phyloP scores from a whole-genome alignment of 495 filamentous ascomycete species.

The Daldinia vernicosa region DNA sequence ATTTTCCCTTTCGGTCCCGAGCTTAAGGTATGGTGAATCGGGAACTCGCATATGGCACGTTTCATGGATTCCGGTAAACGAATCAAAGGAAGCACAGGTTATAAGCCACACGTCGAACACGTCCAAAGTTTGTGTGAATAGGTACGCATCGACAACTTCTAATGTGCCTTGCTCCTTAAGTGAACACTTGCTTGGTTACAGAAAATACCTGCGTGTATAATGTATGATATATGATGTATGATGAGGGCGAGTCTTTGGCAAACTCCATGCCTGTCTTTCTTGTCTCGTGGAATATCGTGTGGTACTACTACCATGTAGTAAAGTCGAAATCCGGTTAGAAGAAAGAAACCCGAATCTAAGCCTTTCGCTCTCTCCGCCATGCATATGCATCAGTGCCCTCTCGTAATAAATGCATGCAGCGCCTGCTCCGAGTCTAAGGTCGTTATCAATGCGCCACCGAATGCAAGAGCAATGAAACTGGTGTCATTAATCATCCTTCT shows the following conservation, averaged over 20 bases:
- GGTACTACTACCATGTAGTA: neutral
- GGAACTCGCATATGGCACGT: conserved; percentile 13
- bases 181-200: neutral
- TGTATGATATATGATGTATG: neutral
- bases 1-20: conserved; percentile 2
- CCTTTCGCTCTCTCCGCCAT: conserved; percentile 13
- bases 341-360: conserved; percentile 12
- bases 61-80: neutral
- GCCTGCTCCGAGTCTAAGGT: conserved; percentile 9
- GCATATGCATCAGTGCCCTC: conserved; percentile 21
- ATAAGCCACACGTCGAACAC: neutral
- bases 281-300: neutral
- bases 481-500: conserved; percentile 10
- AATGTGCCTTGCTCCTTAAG: neutral
- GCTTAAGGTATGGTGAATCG: neutral
- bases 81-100: neutral
- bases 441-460: conserved; percentile 15
- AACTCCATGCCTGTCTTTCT: neutral
- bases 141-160: neutral
- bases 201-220: neutral
- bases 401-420: conserved; percentile 11
- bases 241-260: neutral
- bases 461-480: conserved; percentile 23
- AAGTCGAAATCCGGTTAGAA: conserved; percentile 1
- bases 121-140: conserved; percentile 8